A percentile compares a stretch with the other conserved stretches of the same genome.
Evolutionary conservation across 306 rosid genomes (phyloP).

Genomic region (Carpinus viminea): DNA sequence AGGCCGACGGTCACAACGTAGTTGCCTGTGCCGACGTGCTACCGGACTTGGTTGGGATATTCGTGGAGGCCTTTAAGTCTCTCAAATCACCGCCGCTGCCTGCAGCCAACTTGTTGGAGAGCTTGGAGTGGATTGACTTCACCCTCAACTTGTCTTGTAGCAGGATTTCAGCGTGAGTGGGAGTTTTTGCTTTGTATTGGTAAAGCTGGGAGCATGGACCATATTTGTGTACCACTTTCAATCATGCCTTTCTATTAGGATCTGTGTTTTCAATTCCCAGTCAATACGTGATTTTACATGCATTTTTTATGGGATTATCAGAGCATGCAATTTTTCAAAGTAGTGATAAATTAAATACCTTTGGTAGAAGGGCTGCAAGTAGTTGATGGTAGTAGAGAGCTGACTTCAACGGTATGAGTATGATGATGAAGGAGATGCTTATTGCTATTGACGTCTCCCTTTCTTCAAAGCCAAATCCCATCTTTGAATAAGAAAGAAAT

Average conservation of each 20-base stretch:
- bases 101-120: neutral
- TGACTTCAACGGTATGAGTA: constrained; percentile 18
- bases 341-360: neutral
- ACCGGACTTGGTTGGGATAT: constrained; percentile 60
- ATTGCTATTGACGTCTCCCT: neutral
- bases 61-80: neutral
- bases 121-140: constrained; percentile 8
- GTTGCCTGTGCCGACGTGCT: constrained; percentile 47
- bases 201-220: constrained; percentile 36
- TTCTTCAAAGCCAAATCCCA: neutral
- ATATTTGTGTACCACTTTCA: constrained; percentile 33
- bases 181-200: neutral
- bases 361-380: neutral
- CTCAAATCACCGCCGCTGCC: neutral
- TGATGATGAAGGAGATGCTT: constrained; percentile 1
- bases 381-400: constrained; percentile 2
- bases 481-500: too few species aligned
- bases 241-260: neutral
- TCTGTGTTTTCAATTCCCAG: neutral
- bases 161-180: constrained; percentile 11
- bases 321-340: too few species aligned
- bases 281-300: too few species aligned
- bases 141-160: constrained; percentile 23
- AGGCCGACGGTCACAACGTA: constrained; percentile 59
- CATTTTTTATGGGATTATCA: too few species aligned